phyloP scores from a whole-genome alignment of 2,329 filamentous ascomycete genomes.

The Plenodomus biglobosus region DNA sequence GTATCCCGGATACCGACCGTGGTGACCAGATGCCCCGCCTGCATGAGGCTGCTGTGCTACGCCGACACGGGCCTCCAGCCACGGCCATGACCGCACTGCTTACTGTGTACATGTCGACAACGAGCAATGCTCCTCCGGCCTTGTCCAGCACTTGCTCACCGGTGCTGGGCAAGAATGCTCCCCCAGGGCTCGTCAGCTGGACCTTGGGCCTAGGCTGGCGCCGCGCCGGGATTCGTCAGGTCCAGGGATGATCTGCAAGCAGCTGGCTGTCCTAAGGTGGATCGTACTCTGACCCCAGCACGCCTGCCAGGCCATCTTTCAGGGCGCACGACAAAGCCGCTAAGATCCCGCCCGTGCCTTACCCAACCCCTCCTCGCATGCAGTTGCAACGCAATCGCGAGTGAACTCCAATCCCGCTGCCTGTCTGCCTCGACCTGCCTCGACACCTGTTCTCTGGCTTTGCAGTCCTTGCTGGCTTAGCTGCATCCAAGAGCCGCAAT shows the following conservation, averaged over 20 bases:
- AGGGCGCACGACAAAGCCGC: constrained; percentile 32
- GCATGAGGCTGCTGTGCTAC: constrained; percentile 3
- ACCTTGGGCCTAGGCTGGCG: constrained; percentile 10
- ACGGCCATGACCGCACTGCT: constrained; percentile 7
- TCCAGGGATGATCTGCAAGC: constrained; percentile 18
- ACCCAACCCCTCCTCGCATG: constrained; percentile 32
- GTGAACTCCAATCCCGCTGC: constrained; percentile 26
- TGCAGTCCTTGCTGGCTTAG: constrained; percentile 7
- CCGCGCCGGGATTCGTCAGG: constrained; percentile 11
- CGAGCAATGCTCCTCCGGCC: constrained; percentile 9
- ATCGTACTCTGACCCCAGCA: constrained; percentile 36
- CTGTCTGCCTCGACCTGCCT: constrained; percentile 22
- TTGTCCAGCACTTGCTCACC: constrained; percentile 15
- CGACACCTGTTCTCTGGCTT: constrained; percentile 10
- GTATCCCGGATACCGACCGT: constrained; percentile 16
- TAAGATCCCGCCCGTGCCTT: constrained; percentile 27
- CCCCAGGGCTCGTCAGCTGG: constrained; percentile 2
- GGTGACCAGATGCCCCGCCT: constrained; percentile 14
- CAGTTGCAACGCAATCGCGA: constrained; percentile 32
- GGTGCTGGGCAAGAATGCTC: constrained; percentile 4
- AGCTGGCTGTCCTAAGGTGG: constrained; percentile 21
- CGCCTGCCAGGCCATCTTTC: constrained; percentile 26
- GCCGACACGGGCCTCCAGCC: constrained; percentile 14
- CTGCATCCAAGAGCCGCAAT: constrained; percentile 30
- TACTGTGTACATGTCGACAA: neutral